A percentile compares a stretch with the other conserved stretches of the same genome.
phyloP scores from a whole-genome alignment of 1,284 basidiomycete species.

The Ustilago bromivora region DNA sequence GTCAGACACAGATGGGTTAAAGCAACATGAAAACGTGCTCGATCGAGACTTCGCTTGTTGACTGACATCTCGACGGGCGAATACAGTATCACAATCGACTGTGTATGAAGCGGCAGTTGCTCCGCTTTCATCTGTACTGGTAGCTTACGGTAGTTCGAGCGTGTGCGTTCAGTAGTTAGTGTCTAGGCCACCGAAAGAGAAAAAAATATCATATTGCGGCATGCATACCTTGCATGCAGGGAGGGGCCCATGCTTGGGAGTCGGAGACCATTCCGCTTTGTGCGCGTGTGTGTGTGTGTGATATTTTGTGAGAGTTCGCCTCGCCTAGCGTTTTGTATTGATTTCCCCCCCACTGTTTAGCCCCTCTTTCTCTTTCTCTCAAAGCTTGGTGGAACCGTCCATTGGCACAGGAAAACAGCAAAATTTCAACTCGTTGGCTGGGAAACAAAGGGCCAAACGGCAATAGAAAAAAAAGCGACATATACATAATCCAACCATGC shows the following conservation, averaged over 20 bases:
- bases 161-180: neutral
- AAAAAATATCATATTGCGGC: neutral
- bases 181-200: neutral
- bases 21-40: neutral
- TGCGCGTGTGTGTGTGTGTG: neutral
- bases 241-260: slow-evolving; percentile 7
- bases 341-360: neutral
- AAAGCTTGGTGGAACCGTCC: neutral
- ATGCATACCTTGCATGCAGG: slow-evolving; percentile 2
- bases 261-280: slow-evolving; percentile 4
- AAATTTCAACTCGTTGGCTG: neutral
- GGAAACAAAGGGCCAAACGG: neutral
- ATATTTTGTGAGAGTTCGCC: too few species aligned
- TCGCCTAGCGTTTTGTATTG: neutral
- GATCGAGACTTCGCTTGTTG: slow-evolving; percentile 4
- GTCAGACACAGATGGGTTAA: neutral
- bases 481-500: neutral
- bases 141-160: neutral
- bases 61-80: neutral
- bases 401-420: too few species aligned
- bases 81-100: neutral
- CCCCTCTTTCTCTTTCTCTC: too few species aligned
- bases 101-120: slow-evolving; percentile 3
- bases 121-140: neutral
- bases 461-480: too few species aligned